Evolutionary conservation across 306 rosid species (phyloP).

Genomic region (Clitoria ternatea): DNA sequence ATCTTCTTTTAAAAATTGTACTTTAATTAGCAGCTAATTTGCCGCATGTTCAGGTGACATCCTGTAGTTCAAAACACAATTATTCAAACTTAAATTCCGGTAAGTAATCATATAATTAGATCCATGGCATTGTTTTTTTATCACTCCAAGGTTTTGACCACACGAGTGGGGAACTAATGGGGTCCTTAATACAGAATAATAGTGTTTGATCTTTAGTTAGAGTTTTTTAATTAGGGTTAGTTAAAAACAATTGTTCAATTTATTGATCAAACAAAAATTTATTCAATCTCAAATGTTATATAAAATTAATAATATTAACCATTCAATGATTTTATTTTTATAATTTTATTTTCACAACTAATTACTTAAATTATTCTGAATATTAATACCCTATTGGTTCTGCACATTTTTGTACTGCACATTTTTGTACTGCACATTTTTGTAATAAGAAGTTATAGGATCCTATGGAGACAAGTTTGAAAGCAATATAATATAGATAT

Average conservation of each 20-base stretch:
- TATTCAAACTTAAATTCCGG: conserved; percentile 25
- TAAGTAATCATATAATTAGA: conserved; percentile 19
- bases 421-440: conserved; percentile 17
- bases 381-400: neutral
- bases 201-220: too few relatives aligned
- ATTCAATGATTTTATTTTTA: too few relatives aligned
- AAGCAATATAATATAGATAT: conserved; percentile 4
- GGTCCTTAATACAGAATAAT: neutral
- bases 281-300: too few relatives aligned
- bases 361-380: too few relatives aligned
- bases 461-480: conserved; percentile 31
- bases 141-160: conserved; percentile 35
- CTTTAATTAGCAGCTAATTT: conserved; percentile 35
- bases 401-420: conserved; percentile 10
- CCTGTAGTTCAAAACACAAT: conserved; percentile 32
- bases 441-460: conserved; percentile 23
- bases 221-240: too few relatives aligned
- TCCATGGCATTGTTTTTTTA: neutral
- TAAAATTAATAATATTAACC: too few relatives aligned
- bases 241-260: too few relatives aligned
- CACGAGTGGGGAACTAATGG: conserved; percentile 33
- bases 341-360: too few relatives aligned
- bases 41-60: conserved; percentile 46
- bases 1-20: conserved; percentile 14
- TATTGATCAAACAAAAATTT: too few relatives aligned